These are phyloP conservation scores for Aspergillus sp. DNA, from an alignment of 2,329 filamentous ascomycete genomes.

Conservation along the genomic window DNA sequence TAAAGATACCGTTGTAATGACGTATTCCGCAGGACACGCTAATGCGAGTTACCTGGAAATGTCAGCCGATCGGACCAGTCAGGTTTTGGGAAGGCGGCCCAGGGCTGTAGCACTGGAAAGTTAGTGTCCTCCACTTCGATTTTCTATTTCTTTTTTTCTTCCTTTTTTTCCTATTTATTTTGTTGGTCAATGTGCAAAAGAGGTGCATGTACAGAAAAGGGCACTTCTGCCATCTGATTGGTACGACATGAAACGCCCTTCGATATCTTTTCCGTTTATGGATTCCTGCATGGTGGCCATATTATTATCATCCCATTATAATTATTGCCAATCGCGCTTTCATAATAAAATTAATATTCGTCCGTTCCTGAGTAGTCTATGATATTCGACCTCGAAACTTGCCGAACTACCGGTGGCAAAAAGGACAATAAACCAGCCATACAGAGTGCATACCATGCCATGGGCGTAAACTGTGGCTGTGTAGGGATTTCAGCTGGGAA, in stretches of 20 bases:
- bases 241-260: not conserved
- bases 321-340: too few relatives aligned
- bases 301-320: not conserved
- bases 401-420: not conserved
- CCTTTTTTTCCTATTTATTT: not conserved
- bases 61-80: constrained; percentile 8
- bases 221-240: not conserved
- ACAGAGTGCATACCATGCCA: too few relatives aligned
- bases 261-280: not conserved
- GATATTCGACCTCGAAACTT: not conserved
- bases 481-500: not conserved
- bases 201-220: not conserved
- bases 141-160: not conserved
- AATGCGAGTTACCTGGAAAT: constrained; percentile 32
- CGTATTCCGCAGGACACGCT: constrained; percentile 16
- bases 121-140: constrained; percentile 10
- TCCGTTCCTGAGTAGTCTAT: not conserved
- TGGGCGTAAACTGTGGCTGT: too few relatives aligned
- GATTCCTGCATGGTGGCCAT: not conserved
- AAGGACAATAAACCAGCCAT: not conserved
- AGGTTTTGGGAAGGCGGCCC: constrained; percentile 14
- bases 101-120: constrained; percentile 32
- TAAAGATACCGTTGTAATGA: not conserved
- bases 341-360: too few relatives aligned
- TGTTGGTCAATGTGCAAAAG: not conserved